Conservation (phyloP, 2,329 filamentous ascomycete genomes). For the Calonectria pseudoturangicola region DNA sequence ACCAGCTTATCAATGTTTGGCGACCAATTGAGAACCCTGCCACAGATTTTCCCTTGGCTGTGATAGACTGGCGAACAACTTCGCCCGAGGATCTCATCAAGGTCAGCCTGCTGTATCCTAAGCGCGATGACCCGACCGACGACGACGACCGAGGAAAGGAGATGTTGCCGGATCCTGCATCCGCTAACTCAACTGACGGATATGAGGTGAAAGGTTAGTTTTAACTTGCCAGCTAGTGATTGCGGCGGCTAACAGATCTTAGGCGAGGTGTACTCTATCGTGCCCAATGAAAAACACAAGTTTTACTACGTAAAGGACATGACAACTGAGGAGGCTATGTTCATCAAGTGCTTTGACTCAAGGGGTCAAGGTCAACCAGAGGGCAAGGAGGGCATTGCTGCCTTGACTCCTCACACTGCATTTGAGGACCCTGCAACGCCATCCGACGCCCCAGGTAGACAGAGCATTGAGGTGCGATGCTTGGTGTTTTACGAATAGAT, state of each 20-base stretch:
- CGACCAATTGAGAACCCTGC: constrained; percentile 56
- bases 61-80: constrained; percentile 51
- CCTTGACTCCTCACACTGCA: constrained; percentile 51
- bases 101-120: constrained; percentile 51
- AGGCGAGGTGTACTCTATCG: constrained; percentile 49
- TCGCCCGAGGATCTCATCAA: constrained; percentile 50
- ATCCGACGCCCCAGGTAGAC: constrained; percentile 46
- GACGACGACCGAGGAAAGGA: constrained; percentile 54
- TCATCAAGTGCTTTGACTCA: constrained; percentile 55
- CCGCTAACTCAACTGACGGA: constrained; percentile 46
- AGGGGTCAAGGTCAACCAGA: constrained; percentile 51
- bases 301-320: constrained; percentile 55
- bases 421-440: constrained; percentile 52
- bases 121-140: constrained; percentile 45
- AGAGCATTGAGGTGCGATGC: constrained; percentile 54
- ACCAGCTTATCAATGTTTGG: constrained; percentile 73
- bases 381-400: constrained; percentile 46
- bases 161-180: constrained; percentile 41
- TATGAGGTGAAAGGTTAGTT: constrained; percentile 48
- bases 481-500: constrained; percentile 50
- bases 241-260: background rate
- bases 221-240: accelerated
- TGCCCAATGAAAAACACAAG: constrained; percentile 47
- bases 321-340: constrained; percentile 54
- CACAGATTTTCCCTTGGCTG: constrained; percentile 50